Evolutionary conservation across 2,329 filamentous ascomycete species (phyloP).

Genomic region (Talaromyces pinophilus): DNA sequence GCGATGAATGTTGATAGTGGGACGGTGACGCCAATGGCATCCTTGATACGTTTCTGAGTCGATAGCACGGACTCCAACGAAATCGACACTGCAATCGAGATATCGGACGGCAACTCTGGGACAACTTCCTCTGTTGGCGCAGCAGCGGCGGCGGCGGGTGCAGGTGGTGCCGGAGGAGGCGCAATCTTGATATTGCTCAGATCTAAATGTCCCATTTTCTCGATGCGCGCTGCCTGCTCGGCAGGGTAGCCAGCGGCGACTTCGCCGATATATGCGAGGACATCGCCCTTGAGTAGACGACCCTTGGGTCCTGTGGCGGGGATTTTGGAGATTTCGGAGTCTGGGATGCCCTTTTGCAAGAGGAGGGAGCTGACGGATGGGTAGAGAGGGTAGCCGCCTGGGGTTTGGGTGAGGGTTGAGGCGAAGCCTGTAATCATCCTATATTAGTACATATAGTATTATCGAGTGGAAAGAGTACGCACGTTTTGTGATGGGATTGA

Average conservation of each 20-base stretch:
- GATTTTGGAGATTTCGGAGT: slow-evolving; percentile 76
- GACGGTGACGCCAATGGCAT: slow-evolving; percentile 74
- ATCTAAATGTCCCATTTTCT: slow-evolving; percentile 79
- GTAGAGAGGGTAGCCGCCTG: slow-evolving; percentile 51
- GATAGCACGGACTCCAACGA: slow-evolving; percentile 77
- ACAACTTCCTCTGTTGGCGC: slow-evolving; percentile 34
- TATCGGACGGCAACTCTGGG: slow-evolving; percentile 34
- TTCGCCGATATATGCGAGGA: slow-evolving; percentile 82
- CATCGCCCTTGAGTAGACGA: slow-evolving; percentile 89
- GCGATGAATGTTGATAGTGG: slow-evolving; percentile 85
- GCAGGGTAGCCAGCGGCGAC: slow-evolving; percentile 72
- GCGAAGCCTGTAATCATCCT: slow-evolving; percentile 34
- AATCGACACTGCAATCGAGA: slow-evolving; percentile 67
- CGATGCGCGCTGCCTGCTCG: slow-evolving; percentile 68
- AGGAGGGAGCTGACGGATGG: slow-evolving; percentile 84
- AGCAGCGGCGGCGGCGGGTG: slow-evolving; percentile 10
- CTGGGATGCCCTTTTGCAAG: slow-evolving; percentile 73
- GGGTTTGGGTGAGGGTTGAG: slow-evolving; percentile 42
- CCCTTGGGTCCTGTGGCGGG: slow-evolving; percentile 84
- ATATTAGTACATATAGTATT: neutral
- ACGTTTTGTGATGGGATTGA: slow-evolving; percentile 37
- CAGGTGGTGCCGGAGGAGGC: slow-evolving; percentile 34
- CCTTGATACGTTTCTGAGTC: slow-evolving; percentile 76
- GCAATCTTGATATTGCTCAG: slow-evolving; percentile 92
- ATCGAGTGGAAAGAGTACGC: slow-evolving; percentile 27